Conservation (phyloP, 768 basidiomycete species). For the Trametes punicea region DNA sequence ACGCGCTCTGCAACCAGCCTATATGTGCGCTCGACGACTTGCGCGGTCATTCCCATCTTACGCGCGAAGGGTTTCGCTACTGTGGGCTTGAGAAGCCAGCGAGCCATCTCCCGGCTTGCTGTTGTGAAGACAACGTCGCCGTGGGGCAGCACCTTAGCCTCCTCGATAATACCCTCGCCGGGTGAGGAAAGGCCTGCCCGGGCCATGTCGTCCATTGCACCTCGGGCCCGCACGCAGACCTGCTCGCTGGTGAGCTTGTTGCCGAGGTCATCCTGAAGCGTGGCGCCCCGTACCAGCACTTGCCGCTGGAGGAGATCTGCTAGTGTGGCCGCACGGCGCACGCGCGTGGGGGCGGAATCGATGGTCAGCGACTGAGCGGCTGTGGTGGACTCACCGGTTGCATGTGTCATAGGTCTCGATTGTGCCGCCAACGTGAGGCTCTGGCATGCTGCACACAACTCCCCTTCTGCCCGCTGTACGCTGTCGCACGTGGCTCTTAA, state of each 20-base stretch:
- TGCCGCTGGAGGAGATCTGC: conserved; percentile 4
- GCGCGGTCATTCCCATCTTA: neutral
- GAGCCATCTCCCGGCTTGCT: neutral
- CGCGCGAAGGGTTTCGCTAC: neutral
- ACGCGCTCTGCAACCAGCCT: conserved; percentile 3
- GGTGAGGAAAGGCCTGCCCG: neutral
- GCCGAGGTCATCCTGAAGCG: neutral
- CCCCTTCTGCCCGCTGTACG: neutral
- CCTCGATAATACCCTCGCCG: neutral
- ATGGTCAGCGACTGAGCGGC: neutral
- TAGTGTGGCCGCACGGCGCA: conserved; percentile 1
- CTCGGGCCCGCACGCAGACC: neutral
- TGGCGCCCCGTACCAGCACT: neutral
- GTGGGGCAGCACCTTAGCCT: neutral
- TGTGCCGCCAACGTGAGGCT: neutral
- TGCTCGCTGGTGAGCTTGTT: neutral
- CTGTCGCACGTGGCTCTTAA: neutral
- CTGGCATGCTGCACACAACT: neutral
- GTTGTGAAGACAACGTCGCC: neutral
- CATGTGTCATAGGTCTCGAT: neutral
- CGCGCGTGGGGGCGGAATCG: neutral
- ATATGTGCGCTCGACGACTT: conserved; percentile 6
- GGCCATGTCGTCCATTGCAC: neutral
- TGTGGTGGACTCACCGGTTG: neutral
- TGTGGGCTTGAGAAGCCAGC: neutral